A percentile compares a stretch with the other conserved stretches of the same genome.
Conservation (phyloP, 306 rosid genomes). For the Malus fusca region DNA sequence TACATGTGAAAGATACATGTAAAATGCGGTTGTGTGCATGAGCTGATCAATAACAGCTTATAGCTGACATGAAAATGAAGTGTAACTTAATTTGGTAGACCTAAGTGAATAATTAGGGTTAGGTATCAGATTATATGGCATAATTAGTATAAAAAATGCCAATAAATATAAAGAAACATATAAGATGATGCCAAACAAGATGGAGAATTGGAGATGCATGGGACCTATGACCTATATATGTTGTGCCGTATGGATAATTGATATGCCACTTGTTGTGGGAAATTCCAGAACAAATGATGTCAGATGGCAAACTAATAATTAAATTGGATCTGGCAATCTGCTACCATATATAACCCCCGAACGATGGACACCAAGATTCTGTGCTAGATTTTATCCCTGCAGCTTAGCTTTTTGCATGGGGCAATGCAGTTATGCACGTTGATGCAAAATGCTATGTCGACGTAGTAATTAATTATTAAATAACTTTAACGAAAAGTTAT, state of each 20-base stretch:
- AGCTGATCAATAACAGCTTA: too few species aligned
- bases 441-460: neutral
- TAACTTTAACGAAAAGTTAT: fast-evolving
- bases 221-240: neutral
- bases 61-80: too few species aligned
- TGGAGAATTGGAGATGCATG: neutral
- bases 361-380: conserved; percentile 3
- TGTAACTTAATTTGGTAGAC: neutral
- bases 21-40: too few species aligned
- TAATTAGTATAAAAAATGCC: too few species aligned
- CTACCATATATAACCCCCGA: neutral
- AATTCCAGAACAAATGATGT: neutral
- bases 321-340: neutral
- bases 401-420: neutral
- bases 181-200: neutral
- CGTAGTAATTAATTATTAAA: too few species aligned
- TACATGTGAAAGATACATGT: too few species aligned
- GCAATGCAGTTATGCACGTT: neutral
- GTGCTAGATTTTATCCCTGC: neutral
- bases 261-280: neutral
- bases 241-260: neutral
- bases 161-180: too few species aligned
- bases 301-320: neutral
- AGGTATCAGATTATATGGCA: neutral
- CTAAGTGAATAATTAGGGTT: neutral